phyloP scores from a whole-genome alignment of 2,329 filamentous ascomycete species.

The Bipolaris zeicola region DNA sequence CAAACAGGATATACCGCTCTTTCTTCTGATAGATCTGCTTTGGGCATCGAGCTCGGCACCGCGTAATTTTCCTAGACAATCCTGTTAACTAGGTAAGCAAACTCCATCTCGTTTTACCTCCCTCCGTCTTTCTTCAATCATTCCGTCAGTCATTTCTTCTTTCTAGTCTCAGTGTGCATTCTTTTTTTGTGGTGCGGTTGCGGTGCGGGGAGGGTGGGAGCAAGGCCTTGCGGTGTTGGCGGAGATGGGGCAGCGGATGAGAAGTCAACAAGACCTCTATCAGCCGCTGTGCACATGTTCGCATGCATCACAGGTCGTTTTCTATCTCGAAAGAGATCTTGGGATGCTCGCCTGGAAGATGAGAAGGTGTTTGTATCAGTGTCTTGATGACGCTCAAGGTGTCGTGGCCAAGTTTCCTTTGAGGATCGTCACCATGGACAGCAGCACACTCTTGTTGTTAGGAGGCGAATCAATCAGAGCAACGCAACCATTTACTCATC shows the following conservation, averaged over 20 bases:
- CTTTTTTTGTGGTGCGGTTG: not conserved
- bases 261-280: slow-evolving; percentile 5
- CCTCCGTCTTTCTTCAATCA: not conserved
- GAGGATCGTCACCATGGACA: slow-evolving; percentile 3
- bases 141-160: not conserved
- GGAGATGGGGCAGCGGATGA: slow-evolving; percentile 9
- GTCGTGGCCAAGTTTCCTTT: not conserved
- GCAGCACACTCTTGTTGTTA: slow-evolving; percentile 5
- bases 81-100: slow-evolving; percentile 44
- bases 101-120: slow-evolving; percentile 3
- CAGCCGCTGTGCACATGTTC: slow-evolving; percentile 5
- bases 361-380: slow-evolving; percentile 1
- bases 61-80: slow-evolving; percentile 32
- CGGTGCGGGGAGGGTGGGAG: slow-evolving; percentile 2
- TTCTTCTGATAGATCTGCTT: slow-evolving; percentile 41
- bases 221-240: slow-evolving; percentile 3
- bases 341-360: not conserved
- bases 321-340: slow-evolving; percentile 2
- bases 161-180: not conserved
- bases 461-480: not conserved
- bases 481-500: slow-evolving; percentile 6
- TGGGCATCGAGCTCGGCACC: slow-evolving; percentile 35
- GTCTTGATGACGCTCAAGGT: not conserved
- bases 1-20: slow-evolving; percentile 33
- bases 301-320: not conserved